Percentiles rank a stretch among this genome's conserved stretches.
Evolutionary conservation across 2,329 filamentous ascomycete genomes (phyloP).

Genomic region (Arachnopeziza araneosa): DNA sequence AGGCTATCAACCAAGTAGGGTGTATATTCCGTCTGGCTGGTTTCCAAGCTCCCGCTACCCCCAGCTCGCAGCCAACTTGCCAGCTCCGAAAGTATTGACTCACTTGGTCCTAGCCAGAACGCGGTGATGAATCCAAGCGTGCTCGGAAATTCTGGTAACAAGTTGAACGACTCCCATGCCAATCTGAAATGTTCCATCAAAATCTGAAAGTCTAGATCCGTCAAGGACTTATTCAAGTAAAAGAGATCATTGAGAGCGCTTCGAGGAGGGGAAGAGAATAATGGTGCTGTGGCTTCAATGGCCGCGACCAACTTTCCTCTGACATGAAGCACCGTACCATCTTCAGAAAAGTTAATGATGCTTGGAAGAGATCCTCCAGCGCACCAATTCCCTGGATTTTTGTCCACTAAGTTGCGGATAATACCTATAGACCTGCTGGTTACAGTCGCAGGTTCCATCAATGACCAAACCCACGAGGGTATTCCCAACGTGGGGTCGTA

Average conservation of each 20-base stretch:
- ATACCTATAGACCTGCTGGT: neutral
- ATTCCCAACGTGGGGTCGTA: neutral
- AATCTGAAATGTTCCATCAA: conserved; percentile 1
- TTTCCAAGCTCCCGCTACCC: neutral
- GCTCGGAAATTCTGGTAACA: neutral
- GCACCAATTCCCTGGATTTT: neutral
- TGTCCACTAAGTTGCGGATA: neutral
- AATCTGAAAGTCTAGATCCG: neutral
- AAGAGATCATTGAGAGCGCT: neutral
- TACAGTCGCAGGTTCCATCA: conserved; percentile 1
- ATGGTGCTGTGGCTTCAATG: neutral
- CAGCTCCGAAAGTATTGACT: neutral
- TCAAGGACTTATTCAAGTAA: neutral
- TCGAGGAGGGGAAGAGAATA: neutral
- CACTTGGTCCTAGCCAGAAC: neutral
- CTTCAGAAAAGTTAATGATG: neutral
- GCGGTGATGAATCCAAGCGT: neutral
- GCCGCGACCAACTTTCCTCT: neutral
- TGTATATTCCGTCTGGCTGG: neutral
- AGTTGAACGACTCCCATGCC: neutral
- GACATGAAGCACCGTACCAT: conserved; percentile 1
- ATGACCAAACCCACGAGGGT: neutral
- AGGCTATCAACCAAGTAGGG: neutral
- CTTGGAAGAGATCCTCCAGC: neutral
- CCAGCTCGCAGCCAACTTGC: neutral